These are phyloP conservation scores for Paraconiothyrium brasiliense DNA, from an alignment of 2,329 filamentous ascomycete species.

Conservation along the genomic window DNA sequence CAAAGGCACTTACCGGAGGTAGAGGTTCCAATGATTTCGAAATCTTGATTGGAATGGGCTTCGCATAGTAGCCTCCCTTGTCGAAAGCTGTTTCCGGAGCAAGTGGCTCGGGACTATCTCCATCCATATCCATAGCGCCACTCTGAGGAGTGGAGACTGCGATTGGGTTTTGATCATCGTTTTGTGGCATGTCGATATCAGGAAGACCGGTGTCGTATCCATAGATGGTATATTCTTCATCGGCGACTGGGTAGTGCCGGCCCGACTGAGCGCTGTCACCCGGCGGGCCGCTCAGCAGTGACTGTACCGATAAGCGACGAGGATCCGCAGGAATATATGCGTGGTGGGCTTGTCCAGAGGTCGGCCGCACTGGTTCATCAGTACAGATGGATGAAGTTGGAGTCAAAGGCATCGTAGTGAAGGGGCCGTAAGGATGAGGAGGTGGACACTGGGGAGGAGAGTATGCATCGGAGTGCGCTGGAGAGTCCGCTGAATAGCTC, in stretches of 20 bases:
- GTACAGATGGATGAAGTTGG: constrained; percentile 52
- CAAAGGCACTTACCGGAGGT: constrained; percentile 47
- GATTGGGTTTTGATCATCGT: constrained; percentile 76
- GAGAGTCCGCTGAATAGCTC: constrained; percentile 37
- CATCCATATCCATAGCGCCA: constrained; percentile 40
- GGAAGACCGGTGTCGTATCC: constrained; percentile 76
- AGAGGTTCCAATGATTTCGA: constrained; percentile 66
- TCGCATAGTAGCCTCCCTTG: constrained; percentile 73
- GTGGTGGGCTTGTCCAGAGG: constrained; percentile 31
- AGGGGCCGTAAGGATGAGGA: constrained; percentile 54
- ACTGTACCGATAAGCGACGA: constrained; percentile 70
- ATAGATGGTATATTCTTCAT: constrained; percentile 61
- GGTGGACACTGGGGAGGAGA: constrained; percentile 51
- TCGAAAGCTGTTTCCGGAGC: constrained; percentile 64
- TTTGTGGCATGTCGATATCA: constrained; percentile 75
- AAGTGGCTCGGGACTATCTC: constrained; percentile 46
- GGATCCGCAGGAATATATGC: constrained; percentile 54
- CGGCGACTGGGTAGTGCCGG: constrained; percentile 42
- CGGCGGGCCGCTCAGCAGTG: constrained; percentile 58
- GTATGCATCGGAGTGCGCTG: constrained; percentile 41
- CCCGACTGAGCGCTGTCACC: constrained; percentile 55
- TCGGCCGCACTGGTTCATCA: constrained; percentile 40
- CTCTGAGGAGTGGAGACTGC: constrained; percentile 49
- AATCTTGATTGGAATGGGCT: constrained; percentile 72
- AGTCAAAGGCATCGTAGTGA: constrained; percentile 56